Conservation (phyloP, 352 stramenopile species). For the Phytophthora crassamura region DNA sequence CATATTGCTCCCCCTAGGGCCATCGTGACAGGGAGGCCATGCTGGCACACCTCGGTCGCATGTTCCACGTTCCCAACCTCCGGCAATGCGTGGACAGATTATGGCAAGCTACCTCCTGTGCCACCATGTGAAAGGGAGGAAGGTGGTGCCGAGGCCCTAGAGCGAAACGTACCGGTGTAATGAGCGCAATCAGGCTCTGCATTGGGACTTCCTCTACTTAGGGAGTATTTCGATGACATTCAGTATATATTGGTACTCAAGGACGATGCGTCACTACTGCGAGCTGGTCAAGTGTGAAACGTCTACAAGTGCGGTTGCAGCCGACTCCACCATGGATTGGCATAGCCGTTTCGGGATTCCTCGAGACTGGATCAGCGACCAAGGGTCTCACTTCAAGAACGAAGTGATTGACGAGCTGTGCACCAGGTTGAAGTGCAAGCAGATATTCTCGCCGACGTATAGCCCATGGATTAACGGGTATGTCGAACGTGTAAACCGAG, state of each 20-base stretch:
- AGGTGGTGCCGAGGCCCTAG: conserved; percentile 12
- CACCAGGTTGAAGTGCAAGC: conserved; percentile 26
- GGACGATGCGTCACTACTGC: conserved; percentile 30
- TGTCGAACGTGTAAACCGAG: conserved; percentile 30
- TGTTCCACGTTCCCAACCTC: conserved; percentile 12
- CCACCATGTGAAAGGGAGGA: conserved; percentile 19
- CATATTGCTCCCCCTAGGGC: conserved; percentile 11
- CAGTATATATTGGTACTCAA: conserved; percentile 39
- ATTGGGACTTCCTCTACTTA: conserved; percentile 43
- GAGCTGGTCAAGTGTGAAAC: conserved; percentile 35
- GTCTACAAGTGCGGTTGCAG: conserved; percentile 21
- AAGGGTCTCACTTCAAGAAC: conserved; percentile 42
- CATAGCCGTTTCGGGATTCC: conserved; percentile 36
- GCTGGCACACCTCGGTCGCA: conserved; percentile 9
- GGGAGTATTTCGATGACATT: background rate
- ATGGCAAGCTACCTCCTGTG: conserved; percentile 15
- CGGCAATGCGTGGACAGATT: conserved; percentile 9
- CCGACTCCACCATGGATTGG: conserved; percentile 38
- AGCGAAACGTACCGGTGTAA: too few species aligned
- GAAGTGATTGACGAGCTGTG: conserved; percentile 32
- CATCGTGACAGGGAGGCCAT: conserved; percentile 2
- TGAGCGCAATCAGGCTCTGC: conserved; percentile 19
- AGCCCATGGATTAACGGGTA: conserved; percentile 45
- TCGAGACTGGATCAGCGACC: conserved; percentile 38
- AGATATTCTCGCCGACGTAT: conserved; percentile 37